A percentile compares a stretch with the other conserved stretches of the same genome.
Evolutionary conservation across 495 filamentous ascomycete genomes (phyloP).

Genomic region (Neurospora sp.): DNA sequence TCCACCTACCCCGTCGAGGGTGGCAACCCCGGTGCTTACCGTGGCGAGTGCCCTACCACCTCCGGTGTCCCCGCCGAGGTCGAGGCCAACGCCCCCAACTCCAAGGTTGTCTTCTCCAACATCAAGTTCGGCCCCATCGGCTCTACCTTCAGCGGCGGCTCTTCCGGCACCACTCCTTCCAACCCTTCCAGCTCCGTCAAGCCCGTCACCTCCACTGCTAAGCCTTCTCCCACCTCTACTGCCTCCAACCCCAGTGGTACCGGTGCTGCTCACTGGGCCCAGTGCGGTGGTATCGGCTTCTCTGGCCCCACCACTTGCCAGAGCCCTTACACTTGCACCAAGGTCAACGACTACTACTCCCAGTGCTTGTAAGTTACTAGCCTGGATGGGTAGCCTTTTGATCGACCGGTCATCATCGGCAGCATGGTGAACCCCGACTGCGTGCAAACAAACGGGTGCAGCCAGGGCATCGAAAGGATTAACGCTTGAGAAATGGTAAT

Average conservation of each 20-base stretch:
- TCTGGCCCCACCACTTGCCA: slow-evolving; percentile 34
- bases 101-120: slow-evolving; percentile 51
- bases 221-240: slow-evolving; percentile 6
- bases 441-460: neutral
- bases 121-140: slow-evolving; percentile 62
- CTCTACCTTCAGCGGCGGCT: slow-evolving; percentile 41
- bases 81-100: slow-evolving; percentile 42
- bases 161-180: slow-evolving; percentile 4
- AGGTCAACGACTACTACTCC: slow-evolving; percentile 27
- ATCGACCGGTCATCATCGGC: neutral
- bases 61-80: slow-evolving; percentile 53
- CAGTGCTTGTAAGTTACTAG: slow-evolving; percentile 28
- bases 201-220: slow-evolving; percentile 3
- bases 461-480: neutral
- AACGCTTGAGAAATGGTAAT: neutral
- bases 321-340: slow-evolving; percentile 21
- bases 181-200: slow-evolving; percentile 7
- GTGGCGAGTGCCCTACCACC: slow-evolving; percentile 56
- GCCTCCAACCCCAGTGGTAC: slow-evolving; percentile 7
- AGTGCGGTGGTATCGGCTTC: slow-evolving; percentile 40
- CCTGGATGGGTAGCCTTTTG: neutral
- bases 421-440: neutral
- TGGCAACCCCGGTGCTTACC: slow-evolving; percentile 49
- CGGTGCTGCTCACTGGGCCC: slow-evolving; percentile 17
- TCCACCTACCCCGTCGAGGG: slow-evolving; percentile 55